phyloP scores from a whole-genome alignment of 768 basidiomycete species.

The Candolleomyces eurysporus region DNA sequence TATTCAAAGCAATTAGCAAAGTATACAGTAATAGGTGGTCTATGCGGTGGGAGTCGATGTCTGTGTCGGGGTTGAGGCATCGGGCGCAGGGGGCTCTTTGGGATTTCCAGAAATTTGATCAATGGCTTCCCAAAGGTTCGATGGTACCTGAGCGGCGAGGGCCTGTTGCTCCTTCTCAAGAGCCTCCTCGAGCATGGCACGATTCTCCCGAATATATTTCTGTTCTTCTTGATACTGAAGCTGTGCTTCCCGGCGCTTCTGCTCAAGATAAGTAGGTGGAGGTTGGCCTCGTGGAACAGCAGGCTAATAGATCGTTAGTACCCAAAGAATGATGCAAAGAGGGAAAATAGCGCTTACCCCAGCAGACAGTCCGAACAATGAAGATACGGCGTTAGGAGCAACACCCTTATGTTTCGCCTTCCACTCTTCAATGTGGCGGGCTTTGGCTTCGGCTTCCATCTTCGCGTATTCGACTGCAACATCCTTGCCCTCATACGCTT shows the following conservation, averaged over 20 bases:
- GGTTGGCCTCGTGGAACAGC: conserved; percentile 24
- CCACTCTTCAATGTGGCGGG: conserved; percentile 80
- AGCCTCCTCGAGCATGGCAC: conserved; percentile 22
- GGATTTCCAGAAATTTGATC: conserved; percentile 21
- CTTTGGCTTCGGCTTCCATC: conserved; percentile 82
- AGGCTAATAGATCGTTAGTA: conserved; percentile 10
- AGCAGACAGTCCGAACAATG: conserved; percentile 38
- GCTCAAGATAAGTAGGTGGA: conserved; percentile 53
- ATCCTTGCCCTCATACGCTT: conserved; percentile 84
- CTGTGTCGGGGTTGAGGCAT: conserved; percentile 48
- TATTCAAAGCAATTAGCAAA: neutral
- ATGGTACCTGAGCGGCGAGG: conserved; percentile 43
- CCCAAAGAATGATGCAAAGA: neutral
- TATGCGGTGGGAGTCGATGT: conserved; percentile 16
- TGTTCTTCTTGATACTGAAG: conserved; percentile 47
- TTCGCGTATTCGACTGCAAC: conserved; percentile 88
- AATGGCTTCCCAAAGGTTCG: conserved; percentile 48
- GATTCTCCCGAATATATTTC: conserved; percentile 45
- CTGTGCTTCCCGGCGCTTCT: conserved; percentile 52
- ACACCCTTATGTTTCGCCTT: conserved; percentile 42
- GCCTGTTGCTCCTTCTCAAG: conserved; percentile 33
- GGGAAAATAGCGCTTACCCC: neutral
- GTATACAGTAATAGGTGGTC: conserved; percentile 7
- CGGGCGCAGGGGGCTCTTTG: conserved; percentile 37
- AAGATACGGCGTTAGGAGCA: conserved; percentile 32